Percentiles rank a stretch among this genome's conserved stretches.
Evolutionary conservation across 2,329 filamentous ascomycete genomes (phyloP).

Genomic region (Neofusicoccum kwambonambiense): DNA sequence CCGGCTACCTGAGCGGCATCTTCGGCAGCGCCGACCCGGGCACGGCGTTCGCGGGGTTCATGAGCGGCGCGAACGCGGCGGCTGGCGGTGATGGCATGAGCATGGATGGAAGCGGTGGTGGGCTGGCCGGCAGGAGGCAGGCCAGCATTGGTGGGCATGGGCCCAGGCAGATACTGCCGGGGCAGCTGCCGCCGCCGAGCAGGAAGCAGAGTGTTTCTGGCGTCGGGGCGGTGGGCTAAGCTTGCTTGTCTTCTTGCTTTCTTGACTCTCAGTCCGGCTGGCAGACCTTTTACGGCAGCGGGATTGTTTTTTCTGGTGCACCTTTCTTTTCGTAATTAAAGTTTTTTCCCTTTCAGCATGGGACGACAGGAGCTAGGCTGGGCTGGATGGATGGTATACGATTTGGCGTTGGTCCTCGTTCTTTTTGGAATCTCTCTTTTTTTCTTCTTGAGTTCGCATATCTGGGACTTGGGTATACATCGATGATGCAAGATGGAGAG

Average conservation of each 20-base stretch:
- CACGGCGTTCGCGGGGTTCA: constrained; percentile 23
- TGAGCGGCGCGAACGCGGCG: constrained; percentile 30
- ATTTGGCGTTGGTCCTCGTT: too few relatives aligned
- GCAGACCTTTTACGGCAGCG: too few relatives aligned
- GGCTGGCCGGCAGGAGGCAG: constrained; percentile 31
- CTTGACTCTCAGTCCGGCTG: background rate
- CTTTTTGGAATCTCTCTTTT: too few relatives aligned
- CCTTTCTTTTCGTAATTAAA: too few relatives aligned
- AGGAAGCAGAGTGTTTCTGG: constrained; percentile 13
- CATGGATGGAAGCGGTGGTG: constrained; percentile 32
- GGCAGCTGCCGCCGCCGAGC: constrained; percentile 32
- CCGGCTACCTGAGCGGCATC: constrained; percentile 9
- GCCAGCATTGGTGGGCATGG: constrained; percentile 32
- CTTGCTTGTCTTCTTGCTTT: background rate
- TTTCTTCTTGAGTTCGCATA: too few relatives aligned
- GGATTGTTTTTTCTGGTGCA: too few relatives aligned
- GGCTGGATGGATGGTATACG: background rate
- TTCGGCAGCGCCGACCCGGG: constrained; percentile 22
- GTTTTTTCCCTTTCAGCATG: background rate
- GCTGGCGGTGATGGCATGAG: constrained; percentile 25
- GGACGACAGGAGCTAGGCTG: too few relatives aligned
- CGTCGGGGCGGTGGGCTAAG: background rate
- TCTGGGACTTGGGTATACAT: too few relatives aligned
- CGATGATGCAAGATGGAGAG: too few relatives aligned
- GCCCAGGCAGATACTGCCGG: constrained; percentile 37